Percentiles rank a stretch among this genome's conserved stretches.
Evolutionary conservation across 2,329 filamentous ascomycete genomes (phyloP).

Genomic region (Beauveria varroae): DNA sequence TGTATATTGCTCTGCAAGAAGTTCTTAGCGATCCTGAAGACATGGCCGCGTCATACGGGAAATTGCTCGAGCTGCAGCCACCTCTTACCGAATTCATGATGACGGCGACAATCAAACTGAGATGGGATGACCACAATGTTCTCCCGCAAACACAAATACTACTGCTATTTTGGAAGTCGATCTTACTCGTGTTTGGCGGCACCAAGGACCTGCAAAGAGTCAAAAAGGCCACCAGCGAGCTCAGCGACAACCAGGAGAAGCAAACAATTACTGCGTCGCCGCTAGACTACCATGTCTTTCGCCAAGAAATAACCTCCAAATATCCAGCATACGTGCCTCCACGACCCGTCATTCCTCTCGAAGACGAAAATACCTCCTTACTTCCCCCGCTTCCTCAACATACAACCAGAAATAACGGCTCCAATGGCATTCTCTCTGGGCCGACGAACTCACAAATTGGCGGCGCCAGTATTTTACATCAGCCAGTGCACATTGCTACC

Average conservation of each 20-base stretch:
- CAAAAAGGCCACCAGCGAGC: slow-evolving; percentile 64
- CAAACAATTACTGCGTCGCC: slow-evolving; percentile 88
- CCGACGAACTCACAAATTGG: slow-evolving; percentile 47
- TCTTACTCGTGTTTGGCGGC: slow-evolving; percentile 79
- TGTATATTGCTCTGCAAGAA: slow-evolving; percentile 54
- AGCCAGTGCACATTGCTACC: slow-evolving; percentile 97
- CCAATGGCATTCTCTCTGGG: slow-evolving; percentile 54
- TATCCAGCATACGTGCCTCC: slow-evolving; percentile 95
- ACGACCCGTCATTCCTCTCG: slow-evolving; percentile 71
- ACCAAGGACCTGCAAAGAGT: slow-evolving; percentile 63
- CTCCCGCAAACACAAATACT: slow-evolving; percentile 64
- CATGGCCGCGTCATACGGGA: slow-evolving; percentile 37
- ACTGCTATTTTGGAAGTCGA: slow-evolving; percentile 84
- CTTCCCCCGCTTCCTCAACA: slow-evolving; percentile 78
- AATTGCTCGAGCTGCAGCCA: slow-evolving; percentile 53
- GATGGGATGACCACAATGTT: slow-evolving; percentile 62
- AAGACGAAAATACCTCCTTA: slow-evolving; percentile 85
- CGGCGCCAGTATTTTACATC: slow-evolving; percentile 78
- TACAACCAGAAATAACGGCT: slow-evolving; percentile 51
- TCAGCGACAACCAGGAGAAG: slow-evolving; percentile 54
- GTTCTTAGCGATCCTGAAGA: slow-evolving; percentile 44
- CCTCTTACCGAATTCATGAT: slow-evolving; percentile 66
- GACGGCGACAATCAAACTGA: slow-evolving; percentile 57
- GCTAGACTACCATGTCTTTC: slow-evolving; percentile 90
- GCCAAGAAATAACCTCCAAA: slow-evolving; percentile 94